Conservation (phyloP, 2,329 filamentous ascomycete genomes). For the Ceratocystis colombiana region DNA sequence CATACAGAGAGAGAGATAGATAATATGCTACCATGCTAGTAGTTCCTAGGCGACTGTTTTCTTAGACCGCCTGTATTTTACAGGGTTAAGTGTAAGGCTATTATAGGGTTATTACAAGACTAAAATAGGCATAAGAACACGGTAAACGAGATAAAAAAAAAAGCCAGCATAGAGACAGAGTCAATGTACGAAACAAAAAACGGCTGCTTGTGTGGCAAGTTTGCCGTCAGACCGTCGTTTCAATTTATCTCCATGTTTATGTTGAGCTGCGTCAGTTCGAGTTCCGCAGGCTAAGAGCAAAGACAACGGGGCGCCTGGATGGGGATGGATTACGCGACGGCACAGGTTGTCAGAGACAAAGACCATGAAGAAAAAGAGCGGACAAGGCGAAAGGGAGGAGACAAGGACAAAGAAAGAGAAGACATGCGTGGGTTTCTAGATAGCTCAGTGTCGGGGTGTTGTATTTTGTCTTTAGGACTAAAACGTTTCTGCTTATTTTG, state of each 20-base stretch:
- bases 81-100: too few relatives aligned
- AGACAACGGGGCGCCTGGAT: background rate
- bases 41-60: too few relatives aligned
- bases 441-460: background rate
- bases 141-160: too few relatives aligned
- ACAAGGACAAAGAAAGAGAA: background rate
- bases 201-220: background rate
- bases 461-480: too few relatives aligned
- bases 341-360: background rate
- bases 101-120: too few relatives aligned
- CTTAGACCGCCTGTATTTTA: too few relatives aligned
- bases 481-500: background rate
- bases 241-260: background rate
- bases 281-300: background rate
- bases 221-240: background rate
- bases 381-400: background rate
- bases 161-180: background rate
- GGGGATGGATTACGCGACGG: background rate
- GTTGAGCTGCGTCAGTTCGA: background rate
- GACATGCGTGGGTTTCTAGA: background rate
- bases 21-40: too few relatives aligned
- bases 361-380: background rate
- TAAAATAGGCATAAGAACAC: too few relatives aligned
- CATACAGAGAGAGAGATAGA: too few relatives aligned
- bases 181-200: background rate